Percentiles rank a stretch among this genome's conserved stretches.
Evolutionary conservation across 1,284 basidiomycete genomes (phyloP).

Genomic region (Ceraceosorus bombacis): DNA sequence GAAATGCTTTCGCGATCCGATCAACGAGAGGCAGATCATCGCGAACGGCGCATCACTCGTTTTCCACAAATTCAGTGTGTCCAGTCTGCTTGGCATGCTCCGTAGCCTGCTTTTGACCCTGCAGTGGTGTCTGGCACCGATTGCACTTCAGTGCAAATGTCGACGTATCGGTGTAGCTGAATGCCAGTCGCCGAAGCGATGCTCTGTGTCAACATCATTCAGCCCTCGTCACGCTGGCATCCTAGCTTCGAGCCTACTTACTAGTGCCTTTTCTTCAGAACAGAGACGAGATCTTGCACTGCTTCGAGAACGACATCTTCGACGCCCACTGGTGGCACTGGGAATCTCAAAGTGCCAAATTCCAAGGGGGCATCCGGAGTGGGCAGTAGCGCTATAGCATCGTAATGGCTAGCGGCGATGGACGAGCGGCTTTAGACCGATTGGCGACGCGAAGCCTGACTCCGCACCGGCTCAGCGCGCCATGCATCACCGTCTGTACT

Average conservation of each 20-base stretch:
- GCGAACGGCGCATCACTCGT: not conserved
- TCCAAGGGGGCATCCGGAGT: constrained; percentile 5
- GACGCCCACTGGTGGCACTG: constrained; percentile 11
- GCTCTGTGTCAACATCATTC: too few relatives aligned
- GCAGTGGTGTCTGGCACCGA: constrained; percentile 18
- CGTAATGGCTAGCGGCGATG: constrained; percentile 22
- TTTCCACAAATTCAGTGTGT: constrained; percentile 30
- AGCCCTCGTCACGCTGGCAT: too few relatives aligned
- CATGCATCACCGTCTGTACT: not conserved
- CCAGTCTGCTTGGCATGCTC: constrained; percentile 30
- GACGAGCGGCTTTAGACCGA: too few relatives aligned
- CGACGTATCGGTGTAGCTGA: constrained; percentile 28
- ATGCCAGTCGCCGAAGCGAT: not conserved
- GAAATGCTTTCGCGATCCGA: too few relatives aligned
- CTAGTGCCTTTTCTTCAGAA: constrained; percentile 23
- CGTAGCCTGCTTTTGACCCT: constrained; percentile 29
- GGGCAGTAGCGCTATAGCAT: constrained; percentile 22
- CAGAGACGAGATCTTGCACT: constrained; percentile 15
- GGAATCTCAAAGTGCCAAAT: constrained; percentile 20
- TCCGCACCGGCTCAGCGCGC: not conserved
- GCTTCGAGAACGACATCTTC: constrained; percentile 18
- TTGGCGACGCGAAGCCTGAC: not conserved
- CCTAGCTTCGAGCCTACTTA: not conserved
- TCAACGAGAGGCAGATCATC: too few relatives aligned
- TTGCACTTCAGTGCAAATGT: constrained; percentile 27